Percentiles rank a stretch among this genome's conserved stretches.
Conservation (phyloP, 2,329 filamentous ascomycete genomes). For the Orbilia brochopaga region DNA sequence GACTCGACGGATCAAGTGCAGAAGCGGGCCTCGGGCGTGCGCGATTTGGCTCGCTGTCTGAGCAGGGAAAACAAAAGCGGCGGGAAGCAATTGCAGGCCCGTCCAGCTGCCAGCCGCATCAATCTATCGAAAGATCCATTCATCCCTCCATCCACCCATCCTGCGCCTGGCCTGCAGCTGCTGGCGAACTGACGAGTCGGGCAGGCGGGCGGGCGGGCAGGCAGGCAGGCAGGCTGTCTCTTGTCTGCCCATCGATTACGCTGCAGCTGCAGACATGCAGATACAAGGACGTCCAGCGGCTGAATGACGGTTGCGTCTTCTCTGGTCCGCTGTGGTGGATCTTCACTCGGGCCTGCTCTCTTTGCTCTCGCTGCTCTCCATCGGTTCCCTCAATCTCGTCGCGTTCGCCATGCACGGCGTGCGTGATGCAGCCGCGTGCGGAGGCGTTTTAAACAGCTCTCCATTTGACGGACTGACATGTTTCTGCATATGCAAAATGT, state of each 20-base stretch:
- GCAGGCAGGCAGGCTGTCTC: not conserved
- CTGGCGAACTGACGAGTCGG: not conserved
- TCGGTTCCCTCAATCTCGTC: not conserved
- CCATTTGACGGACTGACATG: slow-evolving; percentile 7
- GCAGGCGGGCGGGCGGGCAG: not conserved
- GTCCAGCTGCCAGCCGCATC: slow-evolving; percentile 8
- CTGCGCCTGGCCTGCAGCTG: slow-evolving; percentile 1
- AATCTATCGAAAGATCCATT: no score
- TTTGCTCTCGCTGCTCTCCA: not conserved
- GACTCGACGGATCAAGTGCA: slow-evolving; percentile 13
- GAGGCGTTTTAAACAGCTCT: not conserved
- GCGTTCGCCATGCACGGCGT: slow-evolving; percentile 23
- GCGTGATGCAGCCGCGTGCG: not conserved
- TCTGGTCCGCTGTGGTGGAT: not conserved
- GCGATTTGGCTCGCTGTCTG: slow-evolving; percentile 4
- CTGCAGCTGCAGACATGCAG: not conserved
- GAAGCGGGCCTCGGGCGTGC: slow-evolving; percentile 2
- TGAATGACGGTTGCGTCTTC: slow-evolving; percentile 27
- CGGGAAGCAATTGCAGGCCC: slow-evolving; percentile 9
- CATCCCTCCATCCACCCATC: not conserved
- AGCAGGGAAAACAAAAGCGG: slow-evolving; percentile 12
- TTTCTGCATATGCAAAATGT: not conserved
- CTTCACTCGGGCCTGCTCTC: not conserved
- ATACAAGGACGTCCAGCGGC: slow-evolving; percentile 3
- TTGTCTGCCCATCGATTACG: no score